phyloP scores from a whole-genome alignment of 768 basidiomycete genomes.

The Mycena haematopus region DNA sequence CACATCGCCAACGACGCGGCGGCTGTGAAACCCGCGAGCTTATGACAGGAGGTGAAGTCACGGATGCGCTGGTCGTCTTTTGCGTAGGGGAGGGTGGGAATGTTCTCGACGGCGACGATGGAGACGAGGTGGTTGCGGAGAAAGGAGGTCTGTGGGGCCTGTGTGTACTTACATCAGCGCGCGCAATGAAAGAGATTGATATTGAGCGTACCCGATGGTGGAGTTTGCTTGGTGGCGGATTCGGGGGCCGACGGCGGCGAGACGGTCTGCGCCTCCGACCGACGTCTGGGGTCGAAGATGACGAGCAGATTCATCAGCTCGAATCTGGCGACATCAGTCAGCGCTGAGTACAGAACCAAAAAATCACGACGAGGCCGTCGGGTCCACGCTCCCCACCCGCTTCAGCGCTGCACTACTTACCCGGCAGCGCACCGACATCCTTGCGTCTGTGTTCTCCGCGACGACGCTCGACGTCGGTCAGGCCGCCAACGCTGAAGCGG shows the following conservation, averaged over 20 bases:
- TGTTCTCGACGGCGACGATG: slow-evolving; percentile 87
- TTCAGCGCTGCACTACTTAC: too few species aligned
- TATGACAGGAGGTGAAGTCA: slow-evolving; percentile 92
- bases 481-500: too few species aligned
- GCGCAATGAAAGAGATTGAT: background rate
- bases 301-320: too few species aligned
- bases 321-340: too few species aligned
- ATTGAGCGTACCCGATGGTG: slow-evolving; percentile 28
- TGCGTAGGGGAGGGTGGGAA: slow-evolving; percentile 80
- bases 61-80: slow-evolving; percentile 95
- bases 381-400: too few species aligned
- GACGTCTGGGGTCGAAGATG: too few species aligned
- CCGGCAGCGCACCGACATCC: too few species aligned
- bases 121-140: slow-evolving; percentile 83
- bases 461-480: too few species aligned
- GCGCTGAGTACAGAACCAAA: too few species aligned
- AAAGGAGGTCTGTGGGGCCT: slow-evolving; percentile 84
- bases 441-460: too few species aligned
- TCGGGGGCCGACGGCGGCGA: slow-evolving; percentile 53
- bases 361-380: too few species aligned
- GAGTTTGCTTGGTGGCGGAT: slow-evolving; percentile 27
- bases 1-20: slow-evolving; percentile 92
- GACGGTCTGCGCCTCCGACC: slow-evolving; percentile 52
- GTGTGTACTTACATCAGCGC: slow-evolving; percentile 15
- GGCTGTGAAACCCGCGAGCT: slow-evolving; percentile 96